Conservation (phyloP, 306 rosid species). For the Dalbergia oliveri region DNA sequence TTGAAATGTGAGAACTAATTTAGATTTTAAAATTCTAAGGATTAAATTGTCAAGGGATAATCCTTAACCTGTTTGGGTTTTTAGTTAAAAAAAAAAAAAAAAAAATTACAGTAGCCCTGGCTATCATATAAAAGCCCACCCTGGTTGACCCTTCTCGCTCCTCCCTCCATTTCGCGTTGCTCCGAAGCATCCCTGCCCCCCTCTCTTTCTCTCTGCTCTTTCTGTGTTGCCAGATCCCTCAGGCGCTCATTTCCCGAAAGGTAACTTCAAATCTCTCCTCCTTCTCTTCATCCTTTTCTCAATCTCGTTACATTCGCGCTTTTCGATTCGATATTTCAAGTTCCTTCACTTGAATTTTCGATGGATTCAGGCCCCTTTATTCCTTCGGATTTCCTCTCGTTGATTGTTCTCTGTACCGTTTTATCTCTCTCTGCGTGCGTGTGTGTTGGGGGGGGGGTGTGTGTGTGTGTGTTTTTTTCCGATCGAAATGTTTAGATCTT, state of each 20-base stretch:
- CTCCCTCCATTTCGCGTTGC: constrained; percentile 51
- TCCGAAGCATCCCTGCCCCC: constrained; percentile 48
- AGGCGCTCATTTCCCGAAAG: constrained; percentile 56
- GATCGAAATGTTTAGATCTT: constrained; percentile 54
- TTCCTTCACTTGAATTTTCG: not conserved
- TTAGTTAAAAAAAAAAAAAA: too few species aligned
- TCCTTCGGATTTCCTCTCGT: constrained; percentile 4
- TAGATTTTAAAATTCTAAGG: too few species aligned
- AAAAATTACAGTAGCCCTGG: not conserved
- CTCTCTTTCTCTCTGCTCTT: constrained; percentile 32
- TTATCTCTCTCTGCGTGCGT: constrained; percentile 30
- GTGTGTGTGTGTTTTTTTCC: constrained; percentile 15
- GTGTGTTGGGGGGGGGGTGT: not conserved
- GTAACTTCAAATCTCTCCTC: constrained; percentile 45
- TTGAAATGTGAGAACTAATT: too few species aligned
- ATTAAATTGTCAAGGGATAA: too few species aligned
- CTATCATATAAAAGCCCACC: constrained; percentile 45
- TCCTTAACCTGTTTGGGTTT: too few species aligned
- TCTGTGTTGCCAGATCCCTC: constrained; percentile 50
- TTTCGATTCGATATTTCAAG: not conserved
- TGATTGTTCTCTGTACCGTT: not conserved
- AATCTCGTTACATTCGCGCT: not conserved
- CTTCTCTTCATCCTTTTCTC: not conserved
- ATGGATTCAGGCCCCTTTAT: not conserved
- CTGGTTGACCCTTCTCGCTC: constrained; percentile 20